phyloP scores from a whole-genome alignment of 495 filamentous ascomycete genomes.

The Talaromyces proteolyticus region DNA sequence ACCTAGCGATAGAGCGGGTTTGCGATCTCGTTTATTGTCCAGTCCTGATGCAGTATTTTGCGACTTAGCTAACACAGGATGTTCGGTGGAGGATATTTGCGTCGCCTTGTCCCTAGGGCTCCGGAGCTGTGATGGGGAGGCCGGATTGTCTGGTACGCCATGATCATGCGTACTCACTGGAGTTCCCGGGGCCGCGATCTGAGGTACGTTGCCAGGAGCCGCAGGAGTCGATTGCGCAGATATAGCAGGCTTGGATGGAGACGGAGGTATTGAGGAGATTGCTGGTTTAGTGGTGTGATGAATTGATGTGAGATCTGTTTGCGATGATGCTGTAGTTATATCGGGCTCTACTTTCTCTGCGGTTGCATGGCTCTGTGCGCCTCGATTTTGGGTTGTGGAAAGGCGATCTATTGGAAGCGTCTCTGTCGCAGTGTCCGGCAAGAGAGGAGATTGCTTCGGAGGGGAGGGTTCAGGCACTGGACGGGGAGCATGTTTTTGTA shows the following conservation, averaged over 20 bases:
- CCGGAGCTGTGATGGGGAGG: constrained; percentile 3
- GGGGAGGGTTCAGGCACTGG: constrained; percentile 10
- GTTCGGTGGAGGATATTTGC: background rate
- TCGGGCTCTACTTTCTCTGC: background rate
- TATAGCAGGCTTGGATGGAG: background rate
- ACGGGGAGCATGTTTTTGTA: constrained; percentile 20
- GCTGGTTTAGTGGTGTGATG: background rate
- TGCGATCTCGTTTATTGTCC: constrained; percentile 24
- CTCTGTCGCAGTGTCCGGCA: background rate
- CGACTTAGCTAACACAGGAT: background rate
- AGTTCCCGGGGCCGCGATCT: constrained; percentile 3
- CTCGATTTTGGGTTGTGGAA: background rate
- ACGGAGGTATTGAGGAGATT: background rate
- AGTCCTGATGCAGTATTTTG: constrained; percentile 1
- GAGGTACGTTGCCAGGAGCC: constrained; percentile 3
- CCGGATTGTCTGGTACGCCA: background rate
- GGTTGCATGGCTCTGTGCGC: background rate
- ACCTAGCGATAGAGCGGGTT: constrained; percentile 24
- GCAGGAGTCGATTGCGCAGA: constrained; percentile 9
- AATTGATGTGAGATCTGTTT: background rate
- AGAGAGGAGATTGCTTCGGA: background rate
- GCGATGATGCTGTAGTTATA: background rate
- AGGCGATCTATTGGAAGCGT: background rate
- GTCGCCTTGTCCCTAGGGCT: constrained; percentile 1
- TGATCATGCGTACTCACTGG: constrained; percentile 6